phyloP scores from a whole-genome alignment of 768 basidiomycete genomes.

The Tremella yokohamensis region DNA sequence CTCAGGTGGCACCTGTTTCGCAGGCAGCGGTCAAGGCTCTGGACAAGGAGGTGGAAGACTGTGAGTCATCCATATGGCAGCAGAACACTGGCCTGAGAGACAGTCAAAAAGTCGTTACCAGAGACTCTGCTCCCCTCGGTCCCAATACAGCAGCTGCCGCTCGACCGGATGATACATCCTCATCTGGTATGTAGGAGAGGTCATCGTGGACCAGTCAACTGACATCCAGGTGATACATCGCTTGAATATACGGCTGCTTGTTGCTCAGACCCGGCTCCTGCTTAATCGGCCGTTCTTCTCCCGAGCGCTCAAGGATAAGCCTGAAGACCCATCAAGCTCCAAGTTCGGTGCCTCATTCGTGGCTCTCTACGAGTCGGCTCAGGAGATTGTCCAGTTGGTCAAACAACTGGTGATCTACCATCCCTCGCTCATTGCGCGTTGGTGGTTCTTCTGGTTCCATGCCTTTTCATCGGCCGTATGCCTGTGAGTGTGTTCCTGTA shows the following conservation, averaged over 20 bases:
- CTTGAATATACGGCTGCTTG: constrained; percentile 41
- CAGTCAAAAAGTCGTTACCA: constrained; percentile 42
- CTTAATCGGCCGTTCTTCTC: constrained; percentile 47
- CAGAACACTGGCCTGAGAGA: neutral
- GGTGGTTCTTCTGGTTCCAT: constrained; percentile 47
- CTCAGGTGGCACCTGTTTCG: constrained; percentile 34
- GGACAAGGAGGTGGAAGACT: constrained; percentile 40
- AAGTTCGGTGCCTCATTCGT: constrained; percentile 37
- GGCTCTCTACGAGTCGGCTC: constrained; percentile 44
- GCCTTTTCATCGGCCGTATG: constrained; percentile 47
- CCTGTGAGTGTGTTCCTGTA: constrained; percentile 28
- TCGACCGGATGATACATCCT: constrained; percentile 38
- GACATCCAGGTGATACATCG: constrained; percentile 42
- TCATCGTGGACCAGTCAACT: neutral
- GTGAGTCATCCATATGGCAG: constrained; percentile 16
- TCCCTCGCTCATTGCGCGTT: constrained; percentile 43
- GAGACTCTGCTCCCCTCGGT: constrained; percentile 33
- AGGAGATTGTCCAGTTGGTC: constrained; percentile 48
- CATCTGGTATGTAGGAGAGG: constrained; percentile 33
- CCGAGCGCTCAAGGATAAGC: constrained; percentile 39
- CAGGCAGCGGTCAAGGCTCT: constrained; percentile 35
- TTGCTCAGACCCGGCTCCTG: constrained; percentile 44
- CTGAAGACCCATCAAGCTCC: constrained; percentile 39
- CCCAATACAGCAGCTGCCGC: constrained; percentile 37
- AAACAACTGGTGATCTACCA: constrained; percentile 48